Conservation (phyloP, 2,329 filamentous ascomycete genomes). For the Fusarium sp. region DNA sequence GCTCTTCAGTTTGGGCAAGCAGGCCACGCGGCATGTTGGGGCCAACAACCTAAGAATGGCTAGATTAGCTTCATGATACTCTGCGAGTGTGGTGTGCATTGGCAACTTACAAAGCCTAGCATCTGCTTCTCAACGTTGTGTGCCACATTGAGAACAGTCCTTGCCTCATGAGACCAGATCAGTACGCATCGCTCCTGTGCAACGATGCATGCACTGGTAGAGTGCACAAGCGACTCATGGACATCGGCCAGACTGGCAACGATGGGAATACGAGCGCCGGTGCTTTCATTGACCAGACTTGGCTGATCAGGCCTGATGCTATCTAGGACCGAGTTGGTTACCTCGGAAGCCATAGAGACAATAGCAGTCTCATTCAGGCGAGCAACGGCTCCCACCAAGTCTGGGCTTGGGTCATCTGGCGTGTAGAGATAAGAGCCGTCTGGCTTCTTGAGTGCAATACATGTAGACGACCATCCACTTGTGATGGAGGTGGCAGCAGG, state of each 20-base stretch:
- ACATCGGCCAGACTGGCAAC: slow-evolving; percentile 39
- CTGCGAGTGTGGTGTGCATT: rapidly evolving
- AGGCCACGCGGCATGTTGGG: slow-evolving; percentile 45
- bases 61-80: not conserved
- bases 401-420: slow-evolving; percentile 44
- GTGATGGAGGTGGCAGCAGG: slow-evolving; percentile 37
- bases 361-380: slow-evolving; percentile 42
- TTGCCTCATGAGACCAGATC: slow-evolving; percentile 46
- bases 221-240: slow-evolving; percentile 26
- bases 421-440: slow-evolving; percentile 41
- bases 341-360: slow-evolving; percentile 48
- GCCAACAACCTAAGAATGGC: slow-evolving; percentile 38
- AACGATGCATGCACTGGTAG: slow-evolving; percentile 44
- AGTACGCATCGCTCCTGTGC: slow-evolving; percentile 43
- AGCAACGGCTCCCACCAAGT: slow-evolving; percentile 38
- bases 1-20: slow-evolving; percentile 43
- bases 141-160: slow-evolving; percentile 43
- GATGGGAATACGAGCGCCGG: slow-evolving; percentile 46
- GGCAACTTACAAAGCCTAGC: slow-evolving; percentile 42
- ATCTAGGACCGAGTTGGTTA: slow-evolving; percentile 40
- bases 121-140: slow-evolving; percentile 49
- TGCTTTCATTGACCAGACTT: slow-evolving; percentile 39
- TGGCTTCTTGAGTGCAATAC: slow-evolving; percentile 45
- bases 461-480: slow-evolving; percentile 47
- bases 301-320: slow-evolving; percentile 40